Evolutionary conservation across 371 early-diverging fungal species (phyloP).

Genomic region (Mucor mucedo): DNA sequence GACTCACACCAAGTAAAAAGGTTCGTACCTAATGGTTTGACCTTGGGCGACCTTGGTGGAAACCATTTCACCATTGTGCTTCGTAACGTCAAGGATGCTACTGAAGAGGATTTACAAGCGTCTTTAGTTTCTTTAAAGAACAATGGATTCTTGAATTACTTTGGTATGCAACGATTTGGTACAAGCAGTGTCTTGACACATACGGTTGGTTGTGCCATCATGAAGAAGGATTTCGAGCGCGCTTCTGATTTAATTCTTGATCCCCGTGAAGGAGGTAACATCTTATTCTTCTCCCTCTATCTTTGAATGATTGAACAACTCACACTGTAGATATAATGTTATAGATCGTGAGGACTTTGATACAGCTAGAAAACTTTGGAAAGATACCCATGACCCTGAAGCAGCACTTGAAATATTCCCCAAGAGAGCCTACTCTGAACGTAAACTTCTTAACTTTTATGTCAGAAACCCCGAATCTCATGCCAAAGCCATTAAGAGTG

Average conservation of each 20-base stretch:
- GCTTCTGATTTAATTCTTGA: constrained; percentile 83
- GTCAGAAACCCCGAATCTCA: constrained; percentile 51
- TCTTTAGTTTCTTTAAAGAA: constrained; percentile 68
- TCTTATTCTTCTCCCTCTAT: not conserved
- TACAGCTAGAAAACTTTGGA: constrained; percentile 76
- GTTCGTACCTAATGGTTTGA: constrained; percentile 65
- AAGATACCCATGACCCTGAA: constrained; percentile 63
- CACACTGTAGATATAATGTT: not conserved
- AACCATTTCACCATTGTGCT: constrained; percentile 90
- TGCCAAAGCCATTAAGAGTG: constrained; percentile 67
- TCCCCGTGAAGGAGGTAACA: constrained; percentile 72
- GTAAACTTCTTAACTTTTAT: constrained; percentile 64
- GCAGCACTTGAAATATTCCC: constrained; percentile 75
- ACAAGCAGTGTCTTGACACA: constrained; percentile 86
- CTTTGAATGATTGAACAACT: not conserved
- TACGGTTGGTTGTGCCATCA: constrained; percentile 81
- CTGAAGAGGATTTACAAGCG: constrained; percentile 48
- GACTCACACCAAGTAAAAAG: constrained; percentile 26
- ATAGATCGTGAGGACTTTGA: constrained; percentile 63
- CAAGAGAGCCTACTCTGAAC: constrained; percentile 73
- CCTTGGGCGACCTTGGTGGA: constrained; percentile 85
- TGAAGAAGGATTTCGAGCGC: constrained; percentile 76
- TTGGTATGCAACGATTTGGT: constrained; percentile 99
- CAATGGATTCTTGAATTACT: constrained; percentile 97
- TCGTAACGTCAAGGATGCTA: constrained; percentile 46